phyloP scores from a whole-genome alignment of 2,329 filamentous ascomycete species.

The Scedosporium dehoogii region DNA sequence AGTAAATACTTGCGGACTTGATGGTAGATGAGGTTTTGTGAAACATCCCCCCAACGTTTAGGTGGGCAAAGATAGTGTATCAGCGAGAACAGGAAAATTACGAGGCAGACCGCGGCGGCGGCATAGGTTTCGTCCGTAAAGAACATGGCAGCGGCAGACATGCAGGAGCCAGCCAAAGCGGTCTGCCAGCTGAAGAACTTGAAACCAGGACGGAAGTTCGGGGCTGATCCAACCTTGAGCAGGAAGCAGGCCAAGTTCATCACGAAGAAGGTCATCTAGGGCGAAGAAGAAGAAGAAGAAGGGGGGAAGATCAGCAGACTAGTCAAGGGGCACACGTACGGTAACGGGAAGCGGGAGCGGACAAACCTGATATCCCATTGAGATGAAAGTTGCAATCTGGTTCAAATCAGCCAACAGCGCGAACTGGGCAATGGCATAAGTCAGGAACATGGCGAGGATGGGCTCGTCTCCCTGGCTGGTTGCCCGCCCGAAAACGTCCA shows the following conservation, averaged over 20 bases:
- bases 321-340: not conserved
- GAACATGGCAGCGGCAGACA: conserved; percentile 76
- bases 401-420: conserved; percentile 78
- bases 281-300: too few species aligned
- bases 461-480: conserved; percentile 66
- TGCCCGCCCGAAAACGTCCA: conserved; percentile 64
- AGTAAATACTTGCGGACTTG: conserved; percentile 83
- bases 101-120: conserved; percentile 59
- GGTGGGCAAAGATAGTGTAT: conserved; percentile 81
- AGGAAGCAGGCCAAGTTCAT: conserved; percentile 83
- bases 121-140: conserved; percentile 81
- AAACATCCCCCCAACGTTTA: conserved; percentile 85
- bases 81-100: conserved; percentile 69
- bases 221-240: conserved; percentile 76
- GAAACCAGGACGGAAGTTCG: conserved; percentile 82
- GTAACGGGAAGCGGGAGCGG: not conserved
- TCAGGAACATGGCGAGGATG: conserved; percentile 64
- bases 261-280: conserved; percentile 77
- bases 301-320: conserved; percentile 6
- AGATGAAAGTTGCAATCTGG: conserved; percentile 80
- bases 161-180: conserved; percentile 62
- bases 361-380: conserved; percentile 71
- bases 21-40: conserved; percentile 75
- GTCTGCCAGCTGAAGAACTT: conserved; percentile 85
- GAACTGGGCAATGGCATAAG: conserved; percentile 65